Base-by-base conservation (phyloP, 2,329 filamentous ascomycete genomes). In the Orbilia javanica region DNA sequence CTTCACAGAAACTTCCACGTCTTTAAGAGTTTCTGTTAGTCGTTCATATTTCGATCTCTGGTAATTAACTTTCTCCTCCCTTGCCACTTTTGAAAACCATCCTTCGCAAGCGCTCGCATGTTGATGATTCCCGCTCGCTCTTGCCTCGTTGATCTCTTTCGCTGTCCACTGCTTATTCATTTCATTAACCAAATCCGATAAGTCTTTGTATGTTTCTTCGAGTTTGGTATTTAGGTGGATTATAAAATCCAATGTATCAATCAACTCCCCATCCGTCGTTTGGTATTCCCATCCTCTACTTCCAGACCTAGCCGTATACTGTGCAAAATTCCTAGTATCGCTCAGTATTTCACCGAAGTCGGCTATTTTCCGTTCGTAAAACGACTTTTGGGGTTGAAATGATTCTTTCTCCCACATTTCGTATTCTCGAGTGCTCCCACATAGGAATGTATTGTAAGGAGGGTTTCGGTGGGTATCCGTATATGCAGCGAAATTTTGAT, bases 111-210 rank as follows among this genome's bases (percentile, higher is more conserved):
- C 13, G 3, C 11, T 13, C 34, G 50, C 42, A 39, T 69, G 52
- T 29, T 69, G 66, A 8, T 27, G 13, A 42, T 68, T 68, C 34
- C 64, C 64, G 13, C n/a, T 27, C 4, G 2, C 3, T 22, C 20
- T 10, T 7, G 64, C 64, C 11, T 36, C 48, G 20, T 29, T 10
- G 10, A 68, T 68, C 13, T 68, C 64, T 20, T 68, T 68, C 11
- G 64, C 18, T 2, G 48, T 18, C 64, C 64, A 57, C 36, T 68
- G 34, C 22, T 46, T 68, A n/a, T 68, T 68, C 64, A 68, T 68
- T 15, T 68, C 64, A 8, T 57, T 36, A 2, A 31, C 27, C 3
- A 68, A 11, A 29, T 68, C 39, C 2, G 48, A 68, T n/a, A 68
- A 39, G 39, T 68, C 64, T 20, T 20, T 31, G 22, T 27, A 57